Conservation (phyloP, 1,139 yeast genomes). For the Meyerozyma sp. region DNA sequence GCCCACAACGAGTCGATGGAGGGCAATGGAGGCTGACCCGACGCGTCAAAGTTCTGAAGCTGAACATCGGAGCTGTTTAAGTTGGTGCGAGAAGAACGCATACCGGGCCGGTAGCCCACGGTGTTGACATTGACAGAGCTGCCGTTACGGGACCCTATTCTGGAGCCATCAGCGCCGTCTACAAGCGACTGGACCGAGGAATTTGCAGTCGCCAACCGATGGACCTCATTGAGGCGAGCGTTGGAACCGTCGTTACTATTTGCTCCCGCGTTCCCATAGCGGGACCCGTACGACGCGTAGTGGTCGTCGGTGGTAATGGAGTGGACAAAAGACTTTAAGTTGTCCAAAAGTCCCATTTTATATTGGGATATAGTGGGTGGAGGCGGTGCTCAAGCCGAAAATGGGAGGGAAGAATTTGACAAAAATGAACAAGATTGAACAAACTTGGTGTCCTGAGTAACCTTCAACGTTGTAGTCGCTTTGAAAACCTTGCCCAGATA, state of each 20-base stretch:
- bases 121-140: conserved; percentile 25
- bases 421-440: not conserved
- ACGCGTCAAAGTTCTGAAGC: conserved; percentile 36
- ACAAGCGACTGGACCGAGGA: not conserved
- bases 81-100: conserved; percentile 19
- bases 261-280: conserved; percentile 23
- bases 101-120: conserved; percentile 33
- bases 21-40: conserved; percentile 68
- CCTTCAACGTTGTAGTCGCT: not conserved
- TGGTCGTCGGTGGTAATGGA: conserved; percentile 62
- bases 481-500: no score
- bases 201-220: conserved; percentile 24
- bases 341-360: conserved; percentile 40
- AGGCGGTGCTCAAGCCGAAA: not conserved
- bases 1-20: conserved; percentile 69
- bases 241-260: conserved; percentile 18
- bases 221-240: conserved; percentile 38
- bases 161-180: not conserved
- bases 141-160: conserved; percentile 27
- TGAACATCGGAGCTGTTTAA: conserved; percentile 24
- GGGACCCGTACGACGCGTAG: conserved; percentile 54
- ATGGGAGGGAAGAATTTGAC: not conserved
- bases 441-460: not conserved
- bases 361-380: not conserved
- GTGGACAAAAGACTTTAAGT: conserved; percentile 48